Percentiles rank a stretch among this genome's conserved stretches.
These are phyloP conservation scores for sweet orange (Citrus sinensis) DNA, from an alignment of 345 rosid genomes.

Conservation along the genomic window DVS_A1.0 CM039162.1:29747001-29747500, in stretches of 20 bases:
- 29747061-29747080: conserved; percentile 44
- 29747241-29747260: neutral
- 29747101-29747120: conserved; percentile 49
- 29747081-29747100: conserved; percentile 51
- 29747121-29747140: conserved; percentile 44
- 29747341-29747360: neutral
- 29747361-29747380: neutral
- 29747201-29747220: conserved; percentile 10
- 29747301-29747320: neutral
- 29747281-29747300: neutral
- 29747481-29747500: too few relatives aligned
- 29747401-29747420: too few relatives aligned
- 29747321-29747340: neutral
- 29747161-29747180: conserved; percentile 38
- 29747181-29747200: conserved; percentile 35
- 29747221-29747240: neutral
- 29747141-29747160: conserved; percentile 24
- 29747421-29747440: too few relatives aligned
- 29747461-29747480: too few relatives aligned
- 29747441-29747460: too few relatives aligned
- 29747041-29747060: conserved; percentile 53
- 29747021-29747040: conserved; percentile 68
- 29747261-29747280: too few relatives aligned
- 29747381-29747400: neutral
- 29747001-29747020: conserved; percentile 62